Percentiles rank a stretch among this genome's conserved stretches.
Evolutionary conservation across 805 yeast species (phyloP).

Genomic region (Cyberlindnera meyerae): DNA sequence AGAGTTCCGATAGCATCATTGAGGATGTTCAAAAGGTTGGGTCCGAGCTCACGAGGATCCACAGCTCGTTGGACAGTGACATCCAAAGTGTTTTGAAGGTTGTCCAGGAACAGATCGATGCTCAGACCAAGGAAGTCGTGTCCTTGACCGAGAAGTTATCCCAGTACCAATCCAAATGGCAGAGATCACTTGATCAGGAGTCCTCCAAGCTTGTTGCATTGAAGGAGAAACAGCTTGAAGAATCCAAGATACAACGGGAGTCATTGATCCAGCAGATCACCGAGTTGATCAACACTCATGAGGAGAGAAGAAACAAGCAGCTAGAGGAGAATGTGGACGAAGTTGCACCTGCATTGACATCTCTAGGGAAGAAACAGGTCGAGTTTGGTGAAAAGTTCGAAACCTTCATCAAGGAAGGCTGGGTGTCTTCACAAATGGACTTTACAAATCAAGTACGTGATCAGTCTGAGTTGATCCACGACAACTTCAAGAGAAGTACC

Average conservation of each 20-base stretch:
- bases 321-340: slow-evolving; percentile 3
- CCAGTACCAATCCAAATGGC: slow-evolving; percentile 15
- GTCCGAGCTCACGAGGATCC: background rate
- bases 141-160: slow-evolving; percentile 12
- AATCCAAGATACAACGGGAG: slow-evolving; percentile 5
- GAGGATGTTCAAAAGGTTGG: background rate
- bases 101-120: slow-evolving; percentile 15
- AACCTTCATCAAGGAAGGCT: slow-evolving; percentile 11
- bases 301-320: slow-evolving; percentile 5
- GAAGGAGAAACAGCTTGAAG: slow-evolving; percentile 9
- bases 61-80: background rate
- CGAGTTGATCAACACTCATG: slow-evolving; percentile 10
- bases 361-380: slow-evolving; percentile 11
- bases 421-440: slow-evolving; percentile 15
- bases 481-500: background rate
- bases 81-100: slow-evolving; percentile 6
- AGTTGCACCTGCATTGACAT: slow-evolving; percentile 10
- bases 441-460: slow-evolving; percentile 8
- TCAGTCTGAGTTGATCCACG: slow-evolving; percentile 1
- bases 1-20: background rate
- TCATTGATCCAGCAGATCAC: slow-evolving; percentile 12
- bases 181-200: slow-evolving; percentile 8
- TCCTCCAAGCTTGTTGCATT: slow-evolving; percentile 3
- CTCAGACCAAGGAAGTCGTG: slow-evolving; percentile 18
- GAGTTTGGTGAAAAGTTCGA: slow-evolving; percentile 13